Evolutionary conservation across 73 alveolate genomes (phyloP).

Genomic region (Tetrahymena thermophila): DNA sequence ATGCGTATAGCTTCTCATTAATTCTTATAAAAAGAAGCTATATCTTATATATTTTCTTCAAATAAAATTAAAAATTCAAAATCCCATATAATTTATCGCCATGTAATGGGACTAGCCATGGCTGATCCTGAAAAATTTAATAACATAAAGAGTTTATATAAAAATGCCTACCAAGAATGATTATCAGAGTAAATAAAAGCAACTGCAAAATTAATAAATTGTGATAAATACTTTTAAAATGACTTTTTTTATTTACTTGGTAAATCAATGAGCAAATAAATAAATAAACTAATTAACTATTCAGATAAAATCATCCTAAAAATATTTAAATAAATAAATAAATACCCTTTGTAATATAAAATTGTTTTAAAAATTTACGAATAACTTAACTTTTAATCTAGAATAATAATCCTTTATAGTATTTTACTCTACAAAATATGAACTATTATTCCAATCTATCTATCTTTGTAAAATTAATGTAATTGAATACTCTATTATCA

Average conservation of each 20-base stretch:
- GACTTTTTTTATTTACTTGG: neutral
- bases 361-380: too few species aligned
- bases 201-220: neutral
- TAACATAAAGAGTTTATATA: neutral
- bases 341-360: neutral
- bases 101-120: neutral
- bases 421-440: neutral
- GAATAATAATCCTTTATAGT: neutral
- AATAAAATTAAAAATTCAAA: neutral
- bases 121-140: neutral
- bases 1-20: neutral
- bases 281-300: too few species aligned
- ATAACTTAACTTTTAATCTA: neutral
- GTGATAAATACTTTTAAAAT: neutral
- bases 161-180: neutral
- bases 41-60: neutral
- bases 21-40: neutral
- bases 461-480: too few species aligned
- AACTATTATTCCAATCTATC: too few species aligned
- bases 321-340: too few species aligned
- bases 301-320: too few species aligned
- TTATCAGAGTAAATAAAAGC: neutral
- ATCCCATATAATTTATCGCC: neutral
- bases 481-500: too few species aligned
- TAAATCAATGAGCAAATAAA: too few species aligned